Evolutionary conservation across 108 stramenopile genomes (phyloP), one percentile per base, ranked within the genome.

Genomic region (Asterionellopsis glacialis): DNA sequence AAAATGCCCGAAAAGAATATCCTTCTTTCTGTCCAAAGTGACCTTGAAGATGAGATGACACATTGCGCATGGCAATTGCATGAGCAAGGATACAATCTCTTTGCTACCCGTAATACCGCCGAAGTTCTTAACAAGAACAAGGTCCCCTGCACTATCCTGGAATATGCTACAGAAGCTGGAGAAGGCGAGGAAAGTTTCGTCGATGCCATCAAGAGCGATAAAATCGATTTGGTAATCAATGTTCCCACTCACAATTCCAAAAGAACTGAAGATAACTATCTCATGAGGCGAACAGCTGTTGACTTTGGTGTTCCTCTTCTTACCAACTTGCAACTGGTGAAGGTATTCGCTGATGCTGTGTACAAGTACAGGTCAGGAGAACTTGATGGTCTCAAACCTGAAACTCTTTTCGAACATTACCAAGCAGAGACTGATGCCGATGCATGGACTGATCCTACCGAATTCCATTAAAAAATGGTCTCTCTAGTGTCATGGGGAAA

Each of bases 261-360:
- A 57, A 76, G 84, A 27, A 45, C 95, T 41, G 91, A 90, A 56
- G 91, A 93, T 73, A 93, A 94, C 76, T 99, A 84, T 82, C 59
- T 74, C 39, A 93, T 98, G 80, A 91, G 98, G 50, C 77, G 98
- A 61, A 85, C 91, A 51, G 95, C 96, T 19, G 87, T 94, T 43
- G 98, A 99, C 65, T 98, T 95, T 68, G 94, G 94, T 68, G 69
- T 94, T 47, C 92, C 95, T 19, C 85, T 99, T 4, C 69, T 99
- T 67, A 98, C 98, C 12, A 97, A 99, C 79, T 69, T 92, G 73
- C 81, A 97, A 48, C 61, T 95, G 45, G 91, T 90, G 11, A 87
- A 87, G 69, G 77, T 92, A 56, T 90, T 97, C 50, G 79, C 95
- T 1, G 84, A 89, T 63, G 84, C 93, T 25, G 67, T 93, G 9